These are phyloP conservation scores for Mucor racemosus DNA, from an alignment of 371 early-diverging fungal genomes.

Conservation along the genomic window DNA sequence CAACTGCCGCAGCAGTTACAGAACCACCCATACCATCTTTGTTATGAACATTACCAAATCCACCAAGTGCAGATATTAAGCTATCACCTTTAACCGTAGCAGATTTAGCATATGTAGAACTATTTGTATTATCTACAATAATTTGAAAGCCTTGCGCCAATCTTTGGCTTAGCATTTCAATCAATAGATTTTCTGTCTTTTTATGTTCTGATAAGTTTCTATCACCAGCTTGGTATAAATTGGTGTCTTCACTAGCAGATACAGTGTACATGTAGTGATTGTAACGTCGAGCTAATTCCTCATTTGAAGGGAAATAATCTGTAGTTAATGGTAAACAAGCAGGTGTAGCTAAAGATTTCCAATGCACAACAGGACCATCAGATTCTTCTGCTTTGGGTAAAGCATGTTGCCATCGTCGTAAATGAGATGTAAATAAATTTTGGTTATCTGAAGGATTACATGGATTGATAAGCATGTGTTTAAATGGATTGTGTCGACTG, in stretches of 20 bases:
- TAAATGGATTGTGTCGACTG: conserved; percentile 27
- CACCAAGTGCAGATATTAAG: conserved; percentile 14
- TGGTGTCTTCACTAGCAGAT: conserved; percentile 72
- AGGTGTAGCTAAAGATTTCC: conserved; percentile 89
- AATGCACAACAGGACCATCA: conserved; percentile 64
- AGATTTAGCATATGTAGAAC: conserved; percentile 26
- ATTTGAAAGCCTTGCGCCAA: conserved; percentile 95
- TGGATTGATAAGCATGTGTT: conserved; percentile 66
- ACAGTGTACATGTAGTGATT: conserved; percentile 83
- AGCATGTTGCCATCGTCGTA: conserved; percentile 86
- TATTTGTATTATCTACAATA: conserved; percentile 61
- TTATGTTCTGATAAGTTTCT: conserved; percentile 49
- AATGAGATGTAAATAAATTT: conserved; percentile 63
- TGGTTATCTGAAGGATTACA: conserved; percentile 71
- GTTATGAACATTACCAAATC: conserved; percentile 5
- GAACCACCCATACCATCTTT: conserved; percentile 20
- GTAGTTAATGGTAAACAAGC: conserved; percentile 95
- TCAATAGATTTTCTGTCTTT: conserved; percentile 71
- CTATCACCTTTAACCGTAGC: conserved; percentile 17
- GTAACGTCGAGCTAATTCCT: conserved; percentile 75
- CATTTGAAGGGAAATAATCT: conserved; percentile 81
- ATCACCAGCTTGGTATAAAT: conserved; percentile 60
- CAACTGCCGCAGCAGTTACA: background rate
- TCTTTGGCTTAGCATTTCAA: conserved; percentile 89
- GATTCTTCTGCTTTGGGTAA: conserved; percentile 59